Base-by-base conservation (phyloP, 257 asterid species). In the Euphrasia confusa region DNA sequence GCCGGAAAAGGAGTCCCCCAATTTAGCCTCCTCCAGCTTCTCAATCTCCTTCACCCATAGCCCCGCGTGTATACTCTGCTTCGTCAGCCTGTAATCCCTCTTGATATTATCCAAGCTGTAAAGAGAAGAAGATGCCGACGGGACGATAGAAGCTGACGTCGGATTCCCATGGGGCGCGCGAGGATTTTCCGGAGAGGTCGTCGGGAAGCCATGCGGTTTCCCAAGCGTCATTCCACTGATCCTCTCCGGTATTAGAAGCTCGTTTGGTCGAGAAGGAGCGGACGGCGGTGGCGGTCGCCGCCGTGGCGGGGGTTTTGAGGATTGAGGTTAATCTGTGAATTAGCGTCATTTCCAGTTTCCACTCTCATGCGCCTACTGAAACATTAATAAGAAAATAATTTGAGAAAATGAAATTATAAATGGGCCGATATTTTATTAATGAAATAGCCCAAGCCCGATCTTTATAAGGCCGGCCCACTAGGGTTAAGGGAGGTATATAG, bases 21-120 rank as follows among this genome's bases (percentile, higher is more conserved):
- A 76, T 60, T 84, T 83, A 24, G 87, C 89, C 72, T 89, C 99
- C 79, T 88, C 96, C 83, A 80, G 30, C 72, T 86, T 92, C 80
- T 92, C 97, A 81, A 92, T 89, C 82, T 89, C 97, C 77, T 89
- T 86, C 72, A 75, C 80, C 99, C 99, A 92, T 32, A 92, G 87
- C 33, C 87, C 83, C 9, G 97, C 87, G 75, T 92, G 97, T 54
- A 92, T 67, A 58, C 77, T 84, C 80, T 89, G 99, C 80, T 92
- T 92, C 80, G 79, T 84, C 82, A 84, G 57, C 40, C 97, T 76
- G 61, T 92, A 92, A 70, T 92, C 99, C 71, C 72, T 78, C 86
- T 89, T 89, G 12, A 86, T 73, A 77, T 79, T 86, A 71, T 86
- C 89, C 89, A 92, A 76, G 65, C 83, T 86, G 61, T 83, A 86